Conservation (phyloP, 495 filamentous ascomycete species). For the Neurospora sp. region DNA sequence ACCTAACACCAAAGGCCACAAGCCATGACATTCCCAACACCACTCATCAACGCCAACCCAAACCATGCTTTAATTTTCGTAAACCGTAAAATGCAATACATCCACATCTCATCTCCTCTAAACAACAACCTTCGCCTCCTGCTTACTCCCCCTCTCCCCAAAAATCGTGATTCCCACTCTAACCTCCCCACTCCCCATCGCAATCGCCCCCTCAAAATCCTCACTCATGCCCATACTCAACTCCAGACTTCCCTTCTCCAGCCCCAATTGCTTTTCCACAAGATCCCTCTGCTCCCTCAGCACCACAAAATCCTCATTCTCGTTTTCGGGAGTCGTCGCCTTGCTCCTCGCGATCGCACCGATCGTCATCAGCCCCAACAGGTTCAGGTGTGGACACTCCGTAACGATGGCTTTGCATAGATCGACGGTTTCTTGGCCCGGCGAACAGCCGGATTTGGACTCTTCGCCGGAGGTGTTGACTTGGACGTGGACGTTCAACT, state of each 20-base stretch:
- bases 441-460: constrained; percentile 71
- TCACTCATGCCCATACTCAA: constrained; percentile 78
- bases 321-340: constrained; percentile 56
- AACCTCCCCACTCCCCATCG: constrained; percentile 80
- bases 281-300: constrained; percentile 61
- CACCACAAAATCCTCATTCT: constrained; percentile 82
- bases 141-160: constrained; percentile 64
- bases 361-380: constrained; percentile 93
- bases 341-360: constrained; percentile 79
- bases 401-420: constrained; percentile 59
- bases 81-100: not conserved
- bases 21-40: not conserved
- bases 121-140: constrained; percentile 52
- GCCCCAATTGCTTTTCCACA: constrained; percentile 36
- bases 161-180: constrained; percentile 93
- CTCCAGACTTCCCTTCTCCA: constrained; percentile 33
- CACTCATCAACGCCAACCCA: not conserved
- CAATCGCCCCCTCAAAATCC: constrained; percentile 88
- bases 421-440: constrained; percentile 42
- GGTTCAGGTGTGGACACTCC: constrained; percentile 58
- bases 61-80: not conserved
- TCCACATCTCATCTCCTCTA: constrained; percentile 1
- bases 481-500: constrained; percentile 81
- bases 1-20: not conserved
- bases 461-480: constrained; percentile 90